Evolutionary conservation across 164 flowering plant genomes (phyloP), one percentile per base, ranked within the genome.

Genomic region (Sedum album): DNA sequence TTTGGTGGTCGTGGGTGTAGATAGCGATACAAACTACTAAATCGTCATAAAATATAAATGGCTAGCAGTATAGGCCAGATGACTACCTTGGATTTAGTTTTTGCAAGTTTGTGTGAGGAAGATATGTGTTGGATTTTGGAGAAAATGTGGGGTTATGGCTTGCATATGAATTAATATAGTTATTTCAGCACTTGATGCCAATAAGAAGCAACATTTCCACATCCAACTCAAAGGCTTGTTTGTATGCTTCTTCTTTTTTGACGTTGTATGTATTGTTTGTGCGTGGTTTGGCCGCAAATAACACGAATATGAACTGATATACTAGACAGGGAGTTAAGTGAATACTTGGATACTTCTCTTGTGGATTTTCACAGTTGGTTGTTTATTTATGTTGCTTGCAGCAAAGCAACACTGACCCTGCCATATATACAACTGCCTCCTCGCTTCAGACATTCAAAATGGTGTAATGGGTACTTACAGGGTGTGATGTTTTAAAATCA

Each of bases 161-260:
- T 44, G 48, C 15, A 18, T 44, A 15, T 13, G 48, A 39, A 44
- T 44, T 44, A 44, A 18, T n/a, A n/a, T n/a, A n/a, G n/a, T n/a
- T n/a, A n/a, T n/a, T n/a, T n/a, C 15, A 44, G 18, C 21, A n/a
- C 1, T 51, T 51, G 26, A 0, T 51, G 5, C 26, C 26, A n/a
- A 51, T 25, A n/a, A 51, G 23, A 51, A 51, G 57, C 26, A 51
- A 51, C 57, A 51, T 51, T n/a, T 51, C 26, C 25, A 23, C 25
- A 51, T 51, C 57, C 57, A 25, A 51, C 57, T 51, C 21, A 51
- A 51, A 51, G 57, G 57, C 26, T 51, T 51, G 57, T 51, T 51
- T 25, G 21, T 51, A 51, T 51, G 25, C 26, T 5, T 51, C 57
- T 21, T 51, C 3, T 51, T n/a, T 51, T 51, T 51, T 51, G 1